Conservation (phyloP, 2,329 filamentous ascomycete genomes). For the Microdochium paspali region DNA sequence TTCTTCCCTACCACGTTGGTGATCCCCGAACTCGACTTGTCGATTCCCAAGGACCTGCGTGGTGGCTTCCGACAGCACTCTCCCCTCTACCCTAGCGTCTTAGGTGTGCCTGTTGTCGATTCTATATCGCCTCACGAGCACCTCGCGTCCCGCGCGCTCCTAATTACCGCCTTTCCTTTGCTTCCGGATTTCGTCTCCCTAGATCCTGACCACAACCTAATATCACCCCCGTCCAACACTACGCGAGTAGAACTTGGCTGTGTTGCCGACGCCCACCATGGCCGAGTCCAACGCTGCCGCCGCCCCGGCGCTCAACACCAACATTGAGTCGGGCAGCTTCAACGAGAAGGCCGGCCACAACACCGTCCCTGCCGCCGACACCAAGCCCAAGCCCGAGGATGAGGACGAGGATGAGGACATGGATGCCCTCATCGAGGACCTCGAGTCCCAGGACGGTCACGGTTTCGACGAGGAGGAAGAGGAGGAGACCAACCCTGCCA, state of each 20-base stretch:
- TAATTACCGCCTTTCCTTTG: background rate
- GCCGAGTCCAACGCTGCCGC: slow-evolving; percentile 42
- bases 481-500: slow-evolving; percentile 39
- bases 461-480: slow-evolving; percentile 52
- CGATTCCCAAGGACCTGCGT: slow-evolving; percentile 16
- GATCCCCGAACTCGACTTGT: slow-evolving; percentile 11
- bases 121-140: background rate
- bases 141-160: background rate
- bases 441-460: slow-evolving; percentile 72
- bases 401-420: slow-evolving; percentile 78
- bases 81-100: slow-evolving; percentile 10
- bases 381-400: slow-evolving; percentile 38
- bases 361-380: slow-evolving; percentile 18
- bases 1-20: slow-evolving; percentile 12
- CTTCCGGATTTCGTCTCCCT: slow-evolving; percentile 6
- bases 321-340: slow-evolving; percentile 56
- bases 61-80: slow-evolving; percentile 14
- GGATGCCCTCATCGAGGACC: slow-evolving; percentile 77
- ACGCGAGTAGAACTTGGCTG: slow-evolving; percentile 11
- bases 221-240: slow-evolving; percentile 7
- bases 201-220: slow-evolving; percentile 4
- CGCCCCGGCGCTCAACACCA: slow-evolving; percentile 51
- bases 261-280: slow-evolving; percentile 28
- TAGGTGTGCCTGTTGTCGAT: background rate
- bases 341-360: slow-evolving; percentile 48